phyloP scores from a whole-genome alignment of 2,329 filamentous ascomycete genomes.

The Colletotrichum sp. region DNA sequence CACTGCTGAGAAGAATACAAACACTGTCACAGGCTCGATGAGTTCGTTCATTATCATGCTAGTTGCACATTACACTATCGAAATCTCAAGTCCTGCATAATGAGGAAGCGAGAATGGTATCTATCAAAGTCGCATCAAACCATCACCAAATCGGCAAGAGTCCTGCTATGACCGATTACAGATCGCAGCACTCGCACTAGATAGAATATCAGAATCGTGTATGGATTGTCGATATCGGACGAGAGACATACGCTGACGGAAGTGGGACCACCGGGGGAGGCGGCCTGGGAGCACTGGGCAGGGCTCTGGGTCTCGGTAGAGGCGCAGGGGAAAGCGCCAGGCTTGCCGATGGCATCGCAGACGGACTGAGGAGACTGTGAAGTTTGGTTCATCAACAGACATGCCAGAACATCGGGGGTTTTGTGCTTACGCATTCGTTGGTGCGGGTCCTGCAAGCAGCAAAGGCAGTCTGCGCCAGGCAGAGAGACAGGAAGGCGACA shows the following conservation, averaged over 20 bases:
- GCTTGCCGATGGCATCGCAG: slow-evolving; percentile 4
- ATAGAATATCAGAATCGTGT: neutral
- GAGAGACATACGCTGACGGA: neutral
- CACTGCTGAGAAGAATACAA: neutral
- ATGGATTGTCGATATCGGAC: neutral
- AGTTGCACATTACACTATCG: neutral
- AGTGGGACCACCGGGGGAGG: neutral
- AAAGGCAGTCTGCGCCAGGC: neutral
- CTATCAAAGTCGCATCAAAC: neutral
- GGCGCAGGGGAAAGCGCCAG: neutral
- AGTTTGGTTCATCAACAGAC: neutral
- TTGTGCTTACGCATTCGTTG: neutral
- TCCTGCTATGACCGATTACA: neutral
- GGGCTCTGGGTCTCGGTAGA: neutral
- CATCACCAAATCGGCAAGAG: neutral
- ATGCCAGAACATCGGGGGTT: fast-evolving
- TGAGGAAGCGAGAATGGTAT: neutral
- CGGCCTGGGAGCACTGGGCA: neutral
- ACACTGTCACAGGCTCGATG: neutral
- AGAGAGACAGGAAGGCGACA: neutral
- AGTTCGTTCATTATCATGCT: neutral
- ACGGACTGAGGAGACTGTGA: neutral
- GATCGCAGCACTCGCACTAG: neutral
- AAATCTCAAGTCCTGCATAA: neutral
- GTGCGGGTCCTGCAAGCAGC: neutral